Base-by-base conservation (phyloP, 73 alveolate species). In the Blepharisma japonicum region DNA sequence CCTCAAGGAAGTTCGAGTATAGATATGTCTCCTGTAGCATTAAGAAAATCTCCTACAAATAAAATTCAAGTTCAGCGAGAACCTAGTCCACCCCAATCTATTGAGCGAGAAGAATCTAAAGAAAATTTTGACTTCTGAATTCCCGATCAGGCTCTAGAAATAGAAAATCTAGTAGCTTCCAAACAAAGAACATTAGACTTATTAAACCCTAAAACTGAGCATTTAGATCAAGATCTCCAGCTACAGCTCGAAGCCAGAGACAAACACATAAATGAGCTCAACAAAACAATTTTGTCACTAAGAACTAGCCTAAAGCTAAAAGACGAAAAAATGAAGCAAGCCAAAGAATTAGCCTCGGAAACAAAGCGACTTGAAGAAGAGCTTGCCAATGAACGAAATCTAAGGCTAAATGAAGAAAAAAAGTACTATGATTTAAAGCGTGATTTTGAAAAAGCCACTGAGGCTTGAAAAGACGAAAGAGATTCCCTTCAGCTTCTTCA, bases 321-420 rank as follows among this genome's bases (percentile, higher is more conserved):
- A 61, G 74, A 61, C 14, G 74, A 61, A 25, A 18, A 39, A 61
- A 61, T 39, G 74, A 20, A 61, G 23, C 47, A 14, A 39, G 74
- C 47, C 74, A 9, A 61, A 61, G 23, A 39, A 61, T n/a, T 61
- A 14, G 18, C 18, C 74, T 18, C 47, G 5, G 11, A n/a, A 20
- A 20, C 47, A 61, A 61, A 61, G 5, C 0, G 74, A 5, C 14
- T 61, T 61, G 18, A n/a, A 61, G 74, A 61, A 61, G 74, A 25
- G n/a, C 74, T 18, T 2, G 4, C 23, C 5, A 61, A 61, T 14
- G 74, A 61, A 2, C 74, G 14, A 14, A 39, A 61, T 2, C 0
- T 20, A n/a, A 25, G 18, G 23, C 14, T 61, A 8, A 39, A 61
- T 5, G 23, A 25, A 20, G 18, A 14, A 25, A 25, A 11, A 61